Evolutionary conservation across 805 yeast genomes (phyloP).

Genomic region (Saturnispora sekii): DNA sequence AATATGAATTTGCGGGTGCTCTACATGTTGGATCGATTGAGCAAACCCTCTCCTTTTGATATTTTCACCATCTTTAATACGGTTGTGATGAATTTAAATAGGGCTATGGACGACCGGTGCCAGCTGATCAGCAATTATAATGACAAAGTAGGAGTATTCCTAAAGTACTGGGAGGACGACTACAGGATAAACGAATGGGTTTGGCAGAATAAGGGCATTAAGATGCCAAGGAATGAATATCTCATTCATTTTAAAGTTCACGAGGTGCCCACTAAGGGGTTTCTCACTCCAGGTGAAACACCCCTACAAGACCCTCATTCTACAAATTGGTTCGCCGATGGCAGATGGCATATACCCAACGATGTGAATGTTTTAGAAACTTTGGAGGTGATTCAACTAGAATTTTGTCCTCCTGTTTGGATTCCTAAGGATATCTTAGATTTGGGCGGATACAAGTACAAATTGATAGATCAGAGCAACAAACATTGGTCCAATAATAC

Average conservation of each 20-base stretch:
- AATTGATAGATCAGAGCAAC: slow-evolving; percentile 19
- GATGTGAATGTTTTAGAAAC: slow-evolving; percentile 14
- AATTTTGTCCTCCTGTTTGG: slow-evolving; percentile 27
- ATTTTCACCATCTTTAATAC: slow-evolving; percentile 25
- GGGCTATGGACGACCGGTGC: not conserved
- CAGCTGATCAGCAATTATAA: slow-evolving; percentile 15
- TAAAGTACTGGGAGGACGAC: slow-evolving; percentile 27
- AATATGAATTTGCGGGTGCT: slow-evolving; percentile 26
- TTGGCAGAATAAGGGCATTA: slow-evolving; percentile 10
- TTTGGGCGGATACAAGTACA: slow-evolving; percentile 18
- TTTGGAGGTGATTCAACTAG: slow-evolving; percentile 20
- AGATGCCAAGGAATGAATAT: slow-evolving; percentile 17
- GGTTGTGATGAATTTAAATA: slow-evolving; percentile 19
- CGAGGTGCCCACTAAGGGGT: slow-evolving; percentile 15
- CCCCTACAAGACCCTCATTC: not conserved
- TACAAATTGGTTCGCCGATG: slow-evolving; percentile 2
- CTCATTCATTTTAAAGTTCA: slow-evolving; percentile 26
- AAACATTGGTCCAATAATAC: slow-evolving; percentile 15
- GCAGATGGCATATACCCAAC: slow-evolving; percentile 6
- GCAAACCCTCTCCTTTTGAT: slow-evolving; percentile 24
- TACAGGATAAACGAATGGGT: slow-evolving; percentile 19
- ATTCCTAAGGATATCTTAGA: slow-evolving; percentile 23
- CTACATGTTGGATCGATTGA: slow-evolving; percentile 25
- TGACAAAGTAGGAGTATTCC: slow-evolving; percentile 26
- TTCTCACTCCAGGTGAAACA: slow-evolving; percentile 3